Evolutionary conservation across 1,284 basidiomycete species (phyloP).

Genomic region (Leucoagaricus sp.): DNA sequence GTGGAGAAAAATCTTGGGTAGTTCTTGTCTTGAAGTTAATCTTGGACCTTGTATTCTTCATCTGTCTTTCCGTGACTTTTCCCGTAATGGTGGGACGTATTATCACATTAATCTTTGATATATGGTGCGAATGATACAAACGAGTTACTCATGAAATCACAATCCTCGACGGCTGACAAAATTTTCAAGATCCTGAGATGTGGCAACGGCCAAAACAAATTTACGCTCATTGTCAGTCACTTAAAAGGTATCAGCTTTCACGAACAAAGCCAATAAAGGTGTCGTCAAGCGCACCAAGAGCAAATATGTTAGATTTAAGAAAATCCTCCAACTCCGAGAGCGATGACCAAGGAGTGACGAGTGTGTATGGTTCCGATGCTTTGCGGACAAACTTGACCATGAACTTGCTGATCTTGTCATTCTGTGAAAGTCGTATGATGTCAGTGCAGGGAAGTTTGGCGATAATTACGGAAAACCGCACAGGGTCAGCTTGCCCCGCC

Average conservation of each 20-base stretch:
- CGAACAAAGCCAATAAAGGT: neutral
- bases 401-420: slow-evolving; percentile 63
- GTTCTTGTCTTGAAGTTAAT: slow-evolving; percentile 5
- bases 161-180: slow-evolving; percentile 61
- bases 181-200: slow-evolving; percentile 74
- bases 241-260: slow-evolving; percentile 29
- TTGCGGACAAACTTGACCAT: slow-evolving; percentile 79
- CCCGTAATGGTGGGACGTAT: too few species aligned
- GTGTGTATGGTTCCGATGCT: slow-evolving; percentile 67
- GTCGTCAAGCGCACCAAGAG: slow-evolving; percentile 57
- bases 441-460: neutral
- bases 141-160: slow-evolving; percentile 22
- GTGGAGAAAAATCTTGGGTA: slow-evolving; percentile 7
- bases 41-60: neutral
- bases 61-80: neutral
- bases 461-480: slow-evolving; percentile 36
- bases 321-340: slow-evolving; percentile 79
- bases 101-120: neutral
- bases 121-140: slow-evolving; percentile 2
- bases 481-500: slow-evolving; percentile 67
- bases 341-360: slow-evolving; percentile 80
- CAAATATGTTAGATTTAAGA: slow-evolving; percentile 71
- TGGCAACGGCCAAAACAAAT: slow-evolving; percentile 86
- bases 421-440: slow-evolving; percentile 35
- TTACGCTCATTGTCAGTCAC: slow-evolving; percentile 83